Evolutionary conservation across 1,284 basidiomycete species (phyloP), one percentile per base, ranked within the genome.

Genomic region (Microbotryum violaceum): DNA sequence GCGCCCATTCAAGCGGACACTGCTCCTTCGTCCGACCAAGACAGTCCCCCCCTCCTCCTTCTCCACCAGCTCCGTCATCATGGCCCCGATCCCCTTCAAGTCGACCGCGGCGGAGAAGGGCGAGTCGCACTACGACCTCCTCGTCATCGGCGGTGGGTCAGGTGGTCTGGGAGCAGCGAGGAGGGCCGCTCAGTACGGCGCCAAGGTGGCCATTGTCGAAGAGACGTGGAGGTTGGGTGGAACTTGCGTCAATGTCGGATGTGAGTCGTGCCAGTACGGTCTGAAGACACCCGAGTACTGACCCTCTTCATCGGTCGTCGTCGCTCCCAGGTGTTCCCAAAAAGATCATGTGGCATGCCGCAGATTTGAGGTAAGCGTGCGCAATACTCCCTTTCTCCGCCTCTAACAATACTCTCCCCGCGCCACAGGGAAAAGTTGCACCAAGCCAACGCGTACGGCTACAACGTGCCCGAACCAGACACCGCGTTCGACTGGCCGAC

Each of bases 301-400:
- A 31, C 31, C 9, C 9, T 31, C 2, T 9, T 8, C 8, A 31
- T 10, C 2, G 9, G 31, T 31, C 6, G 31, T 31, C 8, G 31
- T 31, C 31, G 31, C 31, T 31, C 31, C 20, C 51, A 87, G 87
- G 88, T 71, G 89, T 92, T 5, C 89, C 89, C 33, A 91, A 91
- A 78, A 92, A 91, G 81, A 85, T 99, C 65, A 98, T 98, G 96
- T 98, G 96, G 96, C 89, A 98, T 74, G 92, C 94, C 42, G 91
- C 96, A 57, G 94, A 97, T 76, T 79, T 92, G 58, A 84, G 62
- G 63, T 63, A 16, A 23, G 64, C 54, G 21, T 23, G 23, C 20
- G 3, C 18, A 31, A 16, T 12, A 20, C 37, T 54, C 14, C 2
- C 48, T 49, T 27, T 27, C 27, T 27, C 27, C 27, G 27, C 27